These are phyloP conservation scores for Neurospora sp. DNA, from an alignment of 495 filamentous ascomycete genomes.

Conservation along the genomic window DNA sequence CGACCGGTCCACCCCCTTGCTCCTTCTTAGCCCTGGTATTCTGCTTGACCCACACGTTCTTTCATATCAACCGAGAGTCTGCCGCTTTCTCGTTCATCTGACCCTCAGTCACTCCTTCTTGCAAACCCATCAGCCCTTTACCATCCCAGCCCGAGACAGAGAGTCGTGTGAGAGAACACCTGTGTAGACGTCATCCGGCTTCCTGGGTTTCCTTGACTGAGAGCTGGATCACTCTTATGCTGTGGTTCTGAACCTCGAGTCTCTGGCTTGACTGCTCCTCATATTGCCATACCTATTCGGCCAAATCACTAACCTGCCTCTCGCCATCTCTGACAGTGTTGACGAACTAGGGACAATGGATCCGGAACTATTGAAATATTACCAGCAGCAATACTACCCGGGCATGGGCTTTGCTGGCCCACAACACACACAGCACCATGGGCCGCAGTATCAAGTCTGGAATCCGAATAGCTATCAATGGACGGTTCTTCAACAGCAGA, in stretches of 20 bases:
- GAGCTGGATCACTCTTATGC: neutral
- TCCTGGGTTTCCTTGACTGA: neutral
- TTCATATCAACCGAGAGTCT: slow-evolving; percentile 14
- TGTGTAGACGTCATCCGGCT: neutral
- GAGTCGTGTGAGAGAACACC: neutral
- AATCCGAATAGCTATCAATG: slow-evolving; percentile 8
- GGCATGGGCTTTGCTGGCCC: slow-evolving; percentile 8
- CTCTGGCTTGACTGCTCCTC: neutral
- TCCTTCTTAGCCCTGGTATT: slow-evolving; percentile 12
- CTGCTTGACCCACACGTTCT: slow-evolving; percentile 22
- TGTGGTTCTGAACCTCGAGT: neutral
- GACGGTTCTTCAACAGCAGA: slow-evolving; percentile 10
- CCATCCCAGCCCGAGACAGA: neutral
- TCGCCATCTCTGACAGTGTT: neutral
- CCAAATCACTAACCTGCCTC: neutral
- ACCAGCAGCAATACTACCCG: slow-evolving; percentile 14
- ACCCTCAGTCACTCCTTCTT: slow-evolving; percentile 37
- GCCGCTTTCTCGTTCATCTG: slow-evolving; percentile 13
- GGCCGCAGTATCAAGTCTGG: slow-evolving; percentile 16
- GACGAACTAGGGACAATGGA: slow-evolving; percentile 9
- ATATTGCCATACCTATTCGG: neutral
- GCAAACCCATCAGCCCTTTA: neutral
- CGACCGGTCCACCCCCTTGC: slow-evolving; percentile 9
- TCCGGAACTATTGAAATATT: slow-evolving; percentile 23
- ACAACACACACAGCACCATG: slow-evolving; percentile 12